phyloP scores from a whole-genome alignment of 2,329 filamentous ascomycete genomes.

The Pestalotiopsis sp. region DNA sequence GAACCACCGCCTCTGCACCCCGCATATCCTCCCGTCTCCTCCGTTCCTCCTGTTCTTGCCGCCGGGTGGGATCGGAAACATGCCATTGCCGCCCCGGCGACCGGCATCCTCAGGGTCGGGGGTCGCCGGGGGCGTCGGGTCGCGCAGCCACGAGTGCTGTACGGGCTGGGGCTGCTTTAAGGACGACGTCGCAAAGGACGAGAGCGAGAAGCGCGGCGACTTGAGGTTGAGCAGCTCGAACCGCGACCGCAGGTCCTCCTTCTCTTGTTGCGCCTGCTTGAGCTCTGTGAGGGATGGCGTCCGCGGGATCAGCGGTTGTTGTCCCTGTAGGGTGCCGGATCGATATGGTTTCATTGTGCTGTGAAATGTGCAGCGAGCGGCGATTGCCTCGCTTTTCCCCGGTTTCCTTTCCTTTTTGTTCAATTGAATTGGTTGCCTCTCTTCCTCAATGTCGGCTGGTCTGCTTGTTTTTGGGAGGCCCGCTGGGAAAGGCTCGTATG shows the following conservation, averaged over 20 bases:
- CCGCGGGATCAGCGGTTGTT: not conserved
- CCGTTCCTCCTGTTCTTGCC: slow-evolving; percentile 18
- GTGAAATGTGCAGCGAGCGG: not conserved
- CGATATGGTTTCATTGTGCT: slow-evolving; percentile 11
- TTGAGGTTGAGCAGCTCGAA: slow-evolving; percentile 14
- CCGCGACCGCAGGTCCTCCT: slow-evolving; percentile 10
- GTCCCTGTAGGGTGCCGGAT: slow-evolving; percentile 2
- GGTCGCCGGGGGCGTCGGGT: slow-evolving; percentile 30
- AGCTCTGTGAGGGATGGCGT: not conserved
- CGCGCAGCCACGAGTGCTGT: slow-evolving; percentile 31
- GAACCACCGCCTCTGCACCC: slow-evolving; percentile 35
- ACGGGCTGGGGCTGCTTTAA: slow-evolving; percentile 1
- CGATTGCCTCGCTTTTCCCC: not conserved
- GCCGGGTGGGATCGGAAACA: slow-evolving; percentile 14
- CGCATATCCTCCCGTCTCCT: slow-evolving; percentile 24
- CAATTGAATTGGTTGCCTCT: not conserved
- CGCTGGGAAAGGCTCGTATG: not conserved
- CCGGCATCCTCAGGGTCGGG: slow-evolving; percentile 18
- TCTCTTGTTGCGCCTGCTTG: not conserved
- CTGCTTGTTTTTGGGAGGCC: not conserved
- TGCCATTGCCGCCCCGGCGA: not conserved
- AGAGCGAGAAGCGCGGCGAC: slow-evolving; percentile 8
- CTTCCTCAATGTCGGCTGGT: not conserved
- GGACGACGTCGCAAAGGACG: slow-evolving; percentile 3
- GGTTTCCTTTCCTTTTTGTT: not conserved